Percentiles rank a stretch among this genome's conserved stretches.
Conservation (phyloP, 1,284 basidiomycete species). For the Papiliotrema fonsecae region DNA sequence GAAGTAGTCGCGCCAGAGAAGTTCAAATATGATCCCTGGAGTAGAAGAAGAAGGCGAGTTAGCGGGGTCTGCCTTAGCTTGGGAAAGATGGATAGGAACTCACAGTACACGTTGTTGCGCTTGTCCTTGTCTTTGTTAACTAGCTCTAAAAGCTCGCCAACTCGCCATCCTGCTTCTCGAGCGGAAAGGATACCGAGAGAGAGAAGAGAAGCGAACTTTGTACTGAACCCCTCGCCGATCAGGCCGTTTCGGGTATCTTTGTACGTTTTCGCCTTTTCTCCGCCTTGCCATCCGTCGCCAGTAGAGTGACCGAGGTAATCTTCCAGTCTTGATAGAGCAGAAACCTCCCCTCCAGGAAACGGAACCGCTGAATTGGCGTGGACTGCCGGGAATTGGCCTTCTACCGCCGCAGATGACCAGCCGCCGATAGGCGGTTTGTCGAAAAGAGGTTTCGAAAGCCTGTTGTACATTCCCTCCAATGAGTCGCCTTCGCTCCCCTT, state of each 20-base stretch:
- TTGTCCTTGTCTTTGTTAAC: slow-evolving; percentile 21
- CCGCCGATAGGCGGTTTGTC: slow-evolving; percentile 28
- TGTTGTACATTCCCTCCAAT: slow-evolving; percentile 18
- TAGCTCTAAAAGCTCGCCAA: slow-evolving; percentile 25
- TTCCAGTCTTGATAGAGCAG: slow-evolving; percentile 46
- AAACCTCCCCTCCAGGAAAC: slow-evolving; percentile 48
- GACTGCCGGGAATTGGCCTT: slow-evolving; percentile 4
- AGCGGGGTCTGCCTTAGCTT: not conserved
- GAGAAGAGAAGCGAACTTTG: slow-evolving; percentile 55
- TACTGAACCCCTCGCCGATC: slow-evolving; percentile 54
- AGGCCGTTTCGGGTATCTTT: slow-evolving; percentile 56
- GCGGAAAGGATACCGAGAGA: slow-evolving; percentile 53
- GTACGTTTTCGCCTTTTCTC: slow-evolving; percentile 45
- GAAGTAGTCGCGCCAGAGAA: slow-evolving; percentile 57
- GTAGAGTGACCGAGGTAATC: slow-evolving; percentile 45
- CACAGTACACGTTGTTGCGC: slow-evolving; percentile 33
- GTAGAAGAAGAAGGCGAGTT: slow-evolving; percentile 18
- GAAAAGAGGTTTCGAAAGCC: slow-evolving; percentile 32
- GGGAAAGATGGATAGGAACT: slow-evolving; percentile 8
- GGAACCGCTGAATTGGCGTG: slow-evolving; percentile 47
- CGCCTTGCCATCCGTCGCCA: slow-evolving; percentile 37
- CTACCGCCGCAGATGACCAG: slow-evolving; percentile 14
- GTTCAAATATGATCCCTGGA: slow-evolving; percentile 51
- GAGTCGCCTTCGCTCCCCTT: slow-evolving; percentile 7
- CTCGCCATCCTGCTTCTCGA: slow-evolving; percentile 46